Conservation (phyloP, 163 green algal genomes). For the Scenedesmus sp. region DNA sequence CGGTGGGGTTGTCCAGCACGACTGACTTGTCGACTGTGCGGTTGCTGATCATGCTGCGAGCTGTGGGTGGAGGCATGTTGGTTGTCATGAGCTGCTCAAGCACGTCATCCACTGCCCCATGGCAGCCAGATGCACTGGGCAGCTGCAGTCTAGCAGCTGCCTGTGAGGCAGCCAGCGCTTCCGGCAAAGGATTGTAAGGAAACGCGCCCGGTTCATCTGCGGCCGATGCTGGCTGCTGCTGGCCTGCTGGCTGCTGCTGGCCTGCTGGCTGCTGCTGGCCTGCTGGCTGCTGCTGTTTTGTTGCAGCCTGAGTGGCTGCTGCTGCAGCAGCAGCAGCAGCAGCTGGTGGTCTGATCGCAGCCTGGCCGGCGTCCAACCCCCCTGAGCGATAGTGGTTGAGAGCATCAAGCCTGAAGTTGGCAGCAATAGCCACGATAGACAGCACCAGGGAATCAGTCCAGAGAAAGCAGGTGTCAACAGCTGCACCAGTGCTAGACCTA, state of each 20-base stretch:
- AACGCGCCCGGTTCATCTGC: neutral
- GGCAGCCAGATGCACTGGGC: neutral
- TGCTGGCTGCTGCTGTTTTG: neutral
- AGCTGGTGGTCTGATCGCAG: neutral
- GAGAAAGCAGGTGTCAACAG: neutral
- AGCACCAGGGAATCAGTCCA: neutral
- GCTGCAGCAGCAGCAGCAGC: neutral
- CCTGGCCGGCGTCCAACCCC: neutral
- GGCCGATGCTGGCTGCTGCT: neutral
- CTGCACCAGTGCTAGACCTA: neutral
- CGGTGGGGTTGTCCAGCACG: constrained; percentile 42
- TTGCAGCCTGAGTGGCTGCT: neutral
- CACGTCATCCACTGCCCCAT: neutral
- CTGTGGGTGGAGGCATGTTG: neutral
- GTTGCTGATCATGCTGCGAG: neutral
- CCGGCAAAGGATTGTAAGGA: neutral
- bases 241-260: neutral
- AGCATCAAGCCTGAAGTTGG: constrained; percentile 32
- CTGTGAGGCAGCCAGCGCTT: neutral
- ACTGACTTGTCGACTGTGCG: constrained; percentile 20
- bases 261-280: neutral
- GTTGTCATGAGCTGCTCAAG: neutral
- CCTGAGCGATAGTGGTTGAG: neutral
- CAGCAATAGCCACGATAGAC: neutral
- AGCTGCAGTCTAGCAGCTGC: neutral